Conservation (phyloP, 345 rosid genomes). For the Eucalyptus cloeziana region DNA sequence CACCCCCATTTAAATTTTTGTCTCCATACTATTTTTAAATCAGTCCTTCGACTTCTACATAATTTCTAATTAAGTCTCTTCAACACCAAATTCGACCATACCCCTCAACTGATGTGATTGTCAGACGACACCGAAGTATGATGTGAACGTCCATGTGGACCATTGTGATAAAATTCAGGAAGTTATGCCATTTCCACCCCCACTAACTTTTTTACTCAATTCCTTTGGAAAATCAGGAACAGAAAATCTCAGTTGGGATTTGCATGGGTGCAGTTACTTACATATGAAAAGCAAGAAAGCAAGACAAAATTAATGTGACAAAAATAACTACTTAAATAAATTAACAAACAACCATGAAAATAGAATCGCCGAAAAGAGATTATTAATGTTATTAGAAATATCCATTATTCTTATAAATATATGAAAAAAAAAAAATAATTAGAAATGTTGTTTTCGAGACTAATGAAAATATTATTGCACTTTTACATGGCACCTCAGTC, state of each 20-base stretch:
- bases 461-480: not conserved
- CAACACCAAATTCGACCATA: not conserved
- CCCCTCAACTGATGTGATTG: not conserved
- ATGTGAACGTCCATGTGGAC: not conserved
- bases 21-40: not conserved
- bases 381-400: not conserved
- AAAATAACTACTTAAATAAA: not conserved
- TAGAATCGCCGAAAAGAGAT: not conserved
- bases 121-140: not conserved
- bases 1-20: not conserved
- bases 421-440: not conserved
- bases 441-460: not conserved
- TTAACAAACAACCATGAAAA: not conserved
- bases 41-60: not conserved
- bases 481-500: not conserved
- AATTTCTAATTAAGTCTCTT: not conserved
- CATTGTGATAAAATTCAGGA: not conserved
- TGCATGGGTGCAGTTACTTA: not conserved
- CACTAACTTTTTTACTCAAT: not conserved
- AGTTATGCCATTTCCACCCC: not conserved
- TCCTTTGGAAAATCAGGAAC: not conserved
- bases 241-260: not conserved
- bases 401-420: not conserved
- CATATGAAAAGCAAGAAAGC: not conserved
- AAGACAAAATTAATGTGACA: not conserved